phyloP scores from a whole-genome alignment of 495 filamentous ascomycete genomes.

The Penicillium paxilli region DNA sequence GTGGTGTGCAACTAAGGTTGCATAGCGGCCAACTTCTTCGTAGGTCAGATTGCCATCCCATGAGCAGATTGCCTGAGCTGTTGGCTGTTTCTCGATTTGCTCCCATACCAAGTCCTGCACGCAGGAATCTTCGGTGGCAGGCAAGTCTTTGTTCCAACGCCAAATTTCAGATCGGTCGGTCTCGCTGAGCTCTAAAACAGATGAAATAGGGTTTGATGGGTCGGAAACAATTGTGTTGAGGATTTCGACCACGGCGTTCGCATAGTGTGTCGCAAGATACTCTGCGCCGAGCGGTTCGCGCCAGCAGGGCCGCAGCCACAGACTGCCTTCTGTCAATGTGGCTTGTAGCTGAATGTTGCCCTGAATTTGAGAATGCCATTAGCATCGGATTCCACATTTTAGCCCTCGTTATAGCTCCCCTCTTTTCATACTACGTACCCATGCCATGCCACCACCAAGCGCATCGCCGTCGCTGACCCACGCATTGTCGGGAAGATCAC shows the following conservation, averaged over 20 bases:
- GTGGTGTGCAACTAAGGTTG: conserved; percentile 27
- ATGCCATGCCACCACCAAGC: conserved; percentile 10
- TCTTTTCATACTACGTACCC: conserved; percentile 1
- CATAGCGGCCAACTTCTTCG: conserved; percentile 37
- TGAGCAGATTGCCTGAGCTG: conserved; percentile 39
- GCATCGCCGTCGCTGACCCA: conserved; percentile 12
- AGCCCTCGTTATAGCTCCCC: background rate
- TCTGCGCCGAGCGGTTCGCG: conserved; percentile 10
- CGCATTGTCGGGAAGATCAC: conserved; percentile 7
- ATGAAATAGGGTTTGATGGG: conserved; percentile 20
- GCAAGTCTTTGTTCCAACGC: conserved; percentile 34
- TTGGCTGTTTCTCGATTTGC: conserved; percentile 30
- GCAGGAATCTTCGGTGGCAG: conserved; percentile 34
- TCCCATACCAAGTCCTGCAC: conserved; percentile 48
- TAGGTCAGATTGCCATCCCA: conserved; percentile 53
- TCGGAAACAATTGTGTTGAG: conserved; percentile 27
- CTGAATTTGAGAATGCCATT: background rate
- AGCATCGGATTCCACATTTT: background rate
- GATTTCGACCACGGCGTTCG: conserved; percentile 26
- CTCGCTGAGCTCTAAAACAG: conserved; percentile 22
- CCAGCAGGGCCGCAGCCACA: conserved; percentile 11
- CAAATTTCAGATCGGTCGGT: conserved; percentile 33
- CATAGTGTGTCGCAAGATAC: conserved; percentile 10
- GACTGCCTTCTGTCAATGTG: conserved; percentile 6
- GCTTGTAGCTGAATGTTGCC: conserved; percentile 12